Base-by-base conservation (phyloP, 345 rosid species). In the Citrus trifoliata region DNA sequence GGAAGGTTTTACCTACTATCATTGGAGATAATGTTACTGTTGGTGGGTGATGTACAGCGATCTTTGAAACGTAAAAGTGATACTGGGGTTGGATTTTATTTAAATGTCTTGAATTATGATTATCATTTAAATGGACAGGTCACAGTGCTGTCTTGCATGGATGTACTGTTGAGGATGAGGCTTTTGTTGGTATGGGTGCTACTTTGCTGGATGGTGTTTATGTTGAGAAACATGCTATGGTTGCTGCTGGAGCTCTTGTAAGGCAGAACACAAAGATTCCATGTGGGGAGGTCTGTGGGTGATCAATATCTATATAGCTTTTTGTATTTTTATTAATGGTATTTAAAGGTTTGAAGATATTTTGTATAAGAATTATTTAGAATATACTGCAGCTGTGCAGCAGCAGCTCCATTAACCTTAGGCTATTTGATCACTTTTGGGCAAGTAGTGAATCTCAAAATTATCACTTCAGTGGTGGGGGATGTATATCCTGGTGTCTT, bases 181-280 rank as follows among this genome's bases (percentile, higher is more conserved):
- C 98, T 48, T 93, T 90, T 80, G 88, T 94, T 76, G 95, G 97
- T 67, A 80, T 92, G 89, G 90, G 95, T 74, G 94, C 98, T 66
- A 89, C 92, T 55, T 81, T 94, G 53, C 89, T 94, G 71, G 98
- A 94, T 83, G 98, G 97, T 66, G 93, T 85, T 80, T 88, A 87
- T 87, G 94, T 94, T 78, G 95, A 93, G 87, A 94, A 94, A 85
- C 86, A 94, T 85, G 93, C 89, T 76, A 91, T 94, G 91, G 92
- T 94, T 86, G 93, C 95, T 84, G 92, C 98, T 5, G 98, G 98
- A 63, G 91, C 98, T 80, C 97, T 94, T 79, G 98, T 94, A 55
- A 85, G 96, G 79, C 98, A 94, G 85, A 91, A 93, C 77, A 88
- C 97, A 59, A 90, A 76, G 88, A 91, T 94, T 68, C 98, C 97